Evolutionary conservation across 495 filamentous ascomycete species (phyloP), one percentile per base, ranked within the genome.

Genomic region (Penicillium mononematosum): DNA sequence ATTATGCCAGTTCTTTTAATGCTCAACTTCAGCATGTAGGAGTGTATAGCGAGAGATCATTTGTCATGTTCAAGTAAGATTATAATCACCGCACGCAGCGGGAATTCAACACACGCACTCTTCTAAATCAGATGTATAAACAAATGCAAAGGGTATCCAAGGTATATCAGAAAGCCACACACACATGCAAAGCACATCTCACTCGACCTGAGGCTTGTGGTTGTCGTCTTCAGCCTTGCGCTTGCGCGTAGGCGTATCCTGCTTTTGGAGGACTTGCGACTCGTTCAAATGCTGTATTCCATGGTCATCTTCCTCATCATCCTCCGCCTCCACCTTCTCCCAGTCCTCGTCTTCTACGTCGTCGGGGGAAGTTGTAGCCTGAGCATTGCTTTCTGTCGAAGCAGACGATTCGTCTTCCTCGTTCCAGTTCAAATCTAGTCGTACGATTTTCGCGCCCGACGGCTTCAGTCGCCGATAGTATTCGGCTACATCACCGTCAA

Each of bases 401-500:
- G 46, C 41, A 9, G 29, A 5, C 12, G 32, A 5, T 11, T 57
- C 38, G 10, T 31, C 55, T 11, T 64, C 45, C 14, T 62, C 58
- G 12, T 60, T 49, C 67, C 71, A 69, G 11, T 66, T 57, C 0
- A 81, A 61, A 43, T 66, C 68, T 36, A 83, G 70, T 58, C 83
- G 80, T 22, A 97, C 85, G 42, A 96, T 76, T 77, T 82, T 88
- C 3, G 92, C 93, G 17, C 87, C 88, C 48, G 83, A 84, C 2
- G 94, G 94, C 58, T 83, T 88, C 59, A 98, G 71, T 56, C 87
- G 87, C 55, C 86, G 82, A 77, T 98, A 98, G 73, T 98, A 98
- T 56, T 86, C 70, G 1, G 90, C 68, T 12, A 86, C 75, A 45
- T 73, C 81, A 16, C 78, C 74, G 34, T 85, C 76, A 8, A 79